These are phyloP conservation scores for Fusarium continuum DNA, from an alignment of 2,329 filamentous ascomycete species.

Conservation along the genomic window DNA sequence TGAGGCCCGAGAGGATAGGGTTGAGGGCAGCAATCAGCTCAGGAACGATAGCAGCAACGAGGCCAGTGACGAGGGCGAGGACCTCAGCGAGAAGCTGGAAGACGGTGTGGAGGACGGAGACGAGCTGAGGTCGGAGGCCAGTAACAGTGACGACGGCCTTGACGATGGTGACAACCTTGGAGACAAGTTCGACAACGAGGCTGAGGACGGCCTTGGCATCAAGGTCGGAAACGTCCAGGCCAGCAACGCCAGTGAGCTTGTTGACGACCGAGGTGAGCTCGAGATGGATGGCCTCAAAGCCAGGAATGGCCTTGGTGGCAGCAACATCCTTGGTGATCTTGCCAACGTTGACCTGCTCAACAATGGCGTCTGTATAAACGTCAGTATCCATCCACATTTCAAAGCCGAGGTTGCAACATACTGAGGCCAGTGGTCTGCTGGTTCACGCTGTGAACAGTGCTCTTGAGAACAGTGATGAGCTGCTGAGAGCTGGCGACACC, in stretches of 20 bases:
- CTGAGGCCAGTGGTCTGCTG: constrained; percentile 11
- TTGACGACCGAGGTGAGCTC: constrained; percentile 40
- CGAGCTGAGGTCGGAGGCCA: constrained; percentile 40
- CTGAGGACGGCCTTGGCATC: constrained; percentile 40
- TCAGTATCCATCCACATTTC: background rate
- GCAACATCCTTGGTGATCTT: constrained; percentile 36
- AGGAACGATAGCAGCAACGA: constrained; percentile 39
- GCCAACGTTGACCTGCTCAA: constrained; percentile 35
- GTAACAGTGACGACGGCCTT: constrained; percentile 36
- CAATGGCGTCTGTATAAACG: constrained; percentile 14
- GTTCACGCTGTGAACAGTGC: constrained; percentile 3
- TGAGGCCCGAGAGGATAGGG: constrained; percentile 43
- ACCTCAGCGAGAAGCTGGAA: constrained; percentile 42
- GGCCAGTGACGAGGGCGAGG: constrained; percentile 36
- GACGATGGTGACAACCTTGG: constrained; percentile 36
- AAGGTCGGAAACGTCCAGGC: constrained; percentile 31
- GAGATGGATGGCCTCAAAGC: constrained; percentile 31
- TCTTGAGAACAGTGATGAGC: constrained; percentile 14
- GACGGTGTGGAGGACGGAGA: constrained; percentile 42
- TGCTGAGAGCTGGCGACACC: background rate
- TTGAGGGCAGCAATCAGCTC: constrained; percentile 38
- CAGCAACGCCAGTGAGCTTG: constrained; percentile 35
- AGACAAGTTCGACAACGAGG: constrained; percentile 35
- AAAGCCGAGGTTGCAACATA: background rate
- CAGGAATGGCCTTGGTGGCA: constrained; percentile 14